Base-by-base conservation (phyloP, 805 yeast species). In the Blastobotrys peoriensis region DNA sequence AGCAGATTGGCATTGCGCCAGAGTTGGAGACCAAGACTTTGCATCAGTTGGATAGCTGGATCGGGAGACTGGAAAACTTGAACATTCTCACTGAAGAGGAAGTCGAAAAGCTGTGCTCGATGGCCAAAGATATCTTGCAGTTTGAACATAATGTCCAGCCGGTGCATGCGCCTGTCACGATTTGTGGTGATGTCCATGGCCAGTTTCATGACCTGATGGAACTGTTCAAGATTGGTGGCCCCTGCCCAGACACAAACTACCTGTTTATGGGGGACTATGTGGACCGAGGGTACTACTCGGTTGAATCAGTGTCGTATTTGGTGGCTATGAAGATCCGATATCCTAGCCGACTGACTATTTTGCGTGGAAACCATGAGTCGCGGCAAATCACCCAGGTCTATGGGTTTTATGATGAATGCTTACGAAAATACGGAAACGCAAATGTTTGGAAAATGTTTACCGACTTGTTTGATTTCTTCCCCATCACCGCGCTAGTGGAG, bases 121-220 rank as follows among this genome's bases (percentile, higher is more conserved):
- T 87, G 95, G 96, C 95, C 23, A 79, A 36, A 48, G 96, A 89
- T 55, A 93, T 88, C 27, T 69, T 89, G 57, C 94, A 86, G 63
- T 82, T 80, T 55, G 97, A 89, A 69, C 89, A 86, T 56, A 89
- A 89, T 62, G 97, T 89, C 40, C 96, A 88, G 68, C 96, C 96
- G 2, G 96, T 89, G 40, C 79, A 79, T 52, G 95, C 89, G 5
- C 98, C 98, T 9, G 97, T 89, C 39, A 89, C 97, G 22, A 88
- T 89, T 53, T 89, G 97, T 71, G 97, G 97, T 56, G 97, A 89
- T 67, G 94, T 89, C 40, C 97, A 89, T 62, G 97, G 97, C 36
- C 97, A 89, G 68, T 89, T 89, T 64, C 96, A 89, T 67, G 97
- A 89, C 68, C 73, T 89, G 62, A 86, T 89, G 85, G 97, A 89